Conservation (phyloP, 1,284 basidiomycete genomes). For the Mycena citricolor region DNA sequence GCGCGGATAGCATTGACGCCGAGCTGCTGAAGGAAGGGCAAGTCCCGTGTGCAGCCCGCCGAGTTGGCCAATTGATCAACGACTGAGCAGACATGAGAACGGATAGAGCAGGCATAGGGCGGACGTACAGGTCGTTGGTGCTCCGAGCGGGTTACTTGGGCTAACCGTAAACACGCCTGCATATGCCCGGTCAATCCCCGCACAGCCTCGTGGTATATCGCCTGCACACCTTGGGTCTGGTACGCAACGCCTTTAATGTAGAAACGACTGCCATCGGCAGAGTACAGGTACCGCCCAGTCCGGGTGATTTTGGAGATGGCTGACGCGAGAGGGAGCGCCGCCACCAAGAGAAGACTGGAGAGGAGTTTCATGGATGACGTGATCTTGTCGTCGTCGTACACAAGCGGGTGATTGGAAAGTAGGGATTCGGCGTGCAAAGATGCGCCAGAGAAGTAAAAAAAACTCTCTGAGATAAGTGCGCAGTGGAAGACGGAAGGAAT, state of each 20-base stretch:
- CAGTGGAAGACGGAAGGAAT: too few relatives aligned
- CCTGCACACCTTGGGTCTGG: conserved; percentile 74
- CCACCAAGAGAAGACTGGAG: too few relatives aligned
- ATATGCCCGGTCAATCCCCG: too few relatives aligned
- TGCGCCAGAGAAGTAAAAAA: too few relatives aligned
- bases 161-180: conserved; percentile 11
- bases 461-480: too few relatives aligned
- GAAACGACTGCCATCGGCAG: conserved; percentile 71
- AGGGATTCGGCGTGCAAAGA: too few relatives aligned
- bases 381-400: too few relatives aligned
- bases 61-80: conserved; percentile 20
- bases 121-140: conserved; percentile 16
- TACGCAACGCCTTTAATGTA: conserved; percentile 93
- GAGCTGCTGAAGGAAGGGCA: conserved; percentile 74
- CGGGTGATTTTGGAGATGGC: conserved; percentile 64
- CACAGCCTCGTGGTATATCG: neutral
- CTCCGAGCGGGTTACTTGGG: conserved; percentile 12
- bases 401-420: too few relatives aligned
- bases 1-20: conserved; percentile 76
- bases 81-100: conserved; percentile 1
- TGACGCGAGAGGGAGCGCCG: conserved; percentile 28
- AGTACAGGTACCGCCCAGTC: conserved; percentile 78
- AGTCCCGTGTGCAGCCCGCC: conserved; percentile 71
- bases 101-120: neutral
- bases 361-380: too few relatives aligned